Percentiles rank a stretch among this genome's conserved stretches.
phyloP scores from a whole-genome alignment of 768 basidiomycete genomes.

The Sporobolomyces pararoseus region DNA sequence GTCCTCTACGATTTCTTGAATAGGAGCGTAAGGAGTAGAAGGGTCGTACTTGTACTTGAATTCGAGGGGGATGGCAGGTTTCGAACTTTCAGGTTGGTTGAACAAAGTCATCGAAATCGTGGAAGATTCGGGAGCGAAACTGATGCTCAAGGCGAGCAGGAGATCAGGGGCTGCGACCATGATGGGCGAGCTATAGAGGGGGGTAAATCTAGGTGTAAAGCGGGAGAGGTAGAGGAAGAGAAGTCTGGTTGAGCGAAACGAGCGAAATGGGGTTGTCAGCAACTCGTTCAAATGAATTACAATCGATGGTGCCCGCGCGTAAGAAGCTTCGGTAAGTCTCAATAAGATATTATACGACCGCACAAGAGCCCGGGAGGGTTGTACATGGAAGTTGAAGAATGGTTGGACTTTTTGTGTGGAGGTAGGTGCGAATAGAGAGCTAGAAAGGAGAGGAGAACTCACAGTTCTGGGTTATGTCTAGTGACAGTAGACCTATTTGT shows the following conservation, averaged over 20 bases:
- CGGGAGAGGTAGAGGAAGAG: neutral
- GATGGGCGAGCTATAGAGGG: neutral
- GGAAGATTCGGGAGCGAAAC: constrained; percentile 35
- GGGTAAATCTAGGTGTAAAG: neutral
- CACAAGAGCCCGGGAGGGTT: too few relatives aligned
- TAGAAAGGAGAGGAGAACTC: neutral
- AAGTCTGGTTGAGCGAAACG: neutral
- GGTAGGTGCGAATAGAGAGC: neutral
- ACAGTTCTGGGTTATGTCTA: neutral
- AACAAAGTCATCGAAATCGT: constrained; percentile 42
- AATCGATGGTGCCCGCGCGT: too few relatives aligned
- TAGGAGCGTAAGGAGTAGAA: constrained; percentile 76
- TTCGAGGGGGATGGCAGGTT: constrained; percentile 65
- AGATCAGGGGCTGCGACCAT: constrained; percentile 37
- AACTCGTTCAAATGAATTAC: too few relatives aligned
- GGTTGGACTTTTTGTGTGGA: neutral
- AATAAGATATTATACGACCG: too few relatives aligned
- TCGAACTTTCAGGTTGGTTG: constrained; percentile 36
- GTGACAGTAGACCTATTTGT: neutral
- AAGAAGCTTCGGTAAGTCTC: too few relatives aligned
- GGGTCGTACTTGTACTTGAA: constrained; percentile 84
- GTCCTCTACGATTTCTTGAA: constrained; percentile 78
- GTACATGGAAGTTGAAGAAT: too few relatives aligned
- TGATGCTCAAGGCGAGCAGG: constrained; percentile 42
- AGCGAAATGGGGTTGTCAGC: neutral